Conservation (phyloP, 2,329 filamentous ascomycete species). For the Incumbomyces lentus region DNA sequence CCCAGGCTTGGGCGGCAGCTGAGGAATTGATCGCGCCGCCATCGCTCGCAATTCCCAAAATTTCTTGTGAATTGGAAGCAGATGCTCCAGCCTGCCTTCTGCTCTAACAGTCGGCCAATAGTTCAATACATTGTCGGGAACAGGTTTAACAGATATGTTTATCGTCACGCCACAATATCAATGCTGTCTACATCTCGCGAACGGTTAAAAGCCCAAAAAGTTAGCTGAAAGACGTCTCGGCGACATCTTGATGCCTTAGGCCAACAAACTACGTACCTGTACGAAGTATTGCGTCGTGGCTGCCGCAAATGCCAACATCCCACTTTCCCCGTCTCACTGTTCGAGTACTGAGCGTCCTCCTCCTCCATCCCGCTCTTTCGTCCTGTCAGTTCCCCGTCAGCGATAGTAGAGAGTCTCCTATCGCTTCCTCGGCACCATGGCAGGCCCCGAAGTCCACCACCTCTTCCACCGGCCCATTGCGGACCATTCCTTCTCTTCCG, state of each 20-base stretch:
- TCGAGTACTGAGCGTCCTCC: not conserved
- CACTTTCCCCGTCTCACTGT: not conserved
- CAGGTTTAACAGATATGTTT: too few relatives aligned
- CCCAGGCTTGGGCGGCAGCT: conserved; percentile 2
- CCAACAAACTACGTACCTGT: too few relatives aligned
- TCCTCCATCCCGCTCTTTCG: not conserved
- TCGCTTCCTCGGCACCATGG: conserved; percentile 55
- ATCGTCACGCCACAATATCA: too few relatives aligned
- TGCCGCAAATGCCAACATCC: not conserved
- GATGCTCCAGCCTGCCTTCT: not conserved
- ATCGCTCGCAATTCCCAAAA: not conserved
- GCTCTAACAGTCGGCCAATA: not conserved
- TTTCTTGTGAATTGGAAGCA: too few relatives aligned
- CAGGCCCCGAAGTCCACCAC: conserved; percentile 82
- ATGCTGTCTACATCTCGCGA: too few relatives aligned
- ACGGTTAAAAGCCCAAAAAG: too few relatives aligned
- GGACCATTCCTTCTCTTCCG: conserved; percentile 95
- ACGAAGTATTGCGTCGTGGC: too few relatives aligned
- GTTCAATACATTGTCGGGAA: too few relatives aligned
- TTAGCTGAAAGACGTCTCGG: too few relatives aligned
- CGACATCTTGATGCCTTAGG: too few relatives aligned
- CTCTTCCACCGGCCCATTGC: conserved; percentile 94
- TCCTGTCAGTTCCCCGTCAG: conserved; percentile 14
- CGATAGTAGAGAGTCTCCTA: conserved; percentile 99
- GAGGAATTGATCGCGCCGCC: conserved; percentile 3